Base-by-base conservation (phyloP, 1,284 basidiomycete species). In the Agaricales sp. region DNA sequence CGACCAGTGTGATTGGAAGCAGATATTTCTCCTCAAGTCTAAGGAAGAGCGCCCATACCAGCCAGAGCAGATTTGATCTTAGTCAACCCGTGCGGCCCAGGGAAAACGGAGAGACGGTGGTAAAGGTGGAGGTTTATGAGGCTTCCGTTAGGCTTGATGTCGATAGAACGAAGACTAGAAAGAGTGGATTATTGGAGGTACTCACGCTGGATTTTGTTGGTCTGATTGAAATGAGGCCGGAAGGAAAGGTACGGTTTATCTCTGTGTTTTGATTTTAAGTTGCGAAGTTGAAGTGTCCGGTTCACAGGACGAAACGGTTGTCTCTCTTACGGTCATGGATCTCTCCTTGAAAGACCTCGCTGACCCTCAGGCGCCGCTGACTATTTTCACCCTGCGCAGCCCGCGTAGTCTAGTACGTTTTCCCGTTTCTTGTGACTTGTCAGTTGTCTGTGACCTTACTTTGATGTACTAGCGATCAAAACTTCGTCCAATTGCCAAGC, bases 1-100 rank as follows among this genome's bases (percentile, higher is more conserved):
- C 85, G 54, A 65, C 82, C 3, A 89, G 81, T 61, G 65, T 93
- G 52, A 87, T 92, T 51, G 91, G 90, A 14, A 92, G 89, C 59
- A 77, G 81, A 25, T 93, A 82, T 64, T 92, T 93, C 55, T 74
- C 77, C 0, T 8, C 11, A 19, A 76, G 74, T 50, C 74, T 77
- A 30, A 72, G 75, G 48, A 73, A 70, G 38, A 65, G 67, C 41
- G 69, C 67, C 55, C n/a, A n/a, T n/a, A n/a, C n/a, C n/a, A 68
- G 67, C 43, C 70, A 63, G 38, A 64, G 66, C 19, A 66, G 61
- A 54, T 62, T 61, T 59, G 64, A 58, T 39, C 59, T 56, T 61
- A 56, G 47, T 52, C 55, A 25, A 56, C 52, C 46, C 53, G 54
- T 23, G 51, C 41, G 49, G 11, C 20, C 11, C 20, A 50, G 41